Evolutionary conservation across 2,329 filamentous ascomycete genomes (phyloP).

Genomic region (Neophaeococcomyces aloes): DNA sequence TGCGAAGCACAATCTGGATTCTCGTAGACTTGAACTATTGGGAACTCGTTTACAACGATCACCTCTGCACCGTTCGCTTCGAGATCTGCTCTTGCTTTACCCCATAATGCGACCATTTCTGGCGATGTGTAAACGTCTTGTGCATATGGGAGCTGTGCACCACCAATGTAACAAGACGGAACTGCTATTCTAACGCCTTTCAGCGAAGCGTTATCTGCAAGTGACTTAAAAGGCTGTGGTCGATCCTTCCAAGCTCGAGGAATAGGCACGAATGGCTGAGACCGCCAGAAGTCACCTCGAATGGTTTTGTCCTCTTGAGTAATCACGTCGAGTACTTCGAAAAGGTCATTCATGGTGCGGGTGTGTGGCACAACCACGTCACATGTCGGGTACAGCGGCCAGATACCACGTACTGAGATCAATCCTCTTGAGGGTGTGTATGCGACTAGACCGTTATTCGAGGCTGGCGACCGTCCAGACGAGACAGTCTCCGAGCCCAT

Average conservation of each 20-base stretch:
- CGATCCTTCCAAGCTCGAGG: conserved; percentile 25
- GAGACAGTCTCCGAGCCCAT: conserved; percentile 48
- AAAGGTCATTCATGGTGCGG: conserved; percentile 41
- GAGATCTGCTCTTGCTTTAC: conserved; percentile 21
- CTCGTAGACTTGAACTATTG: conserved; percentile 26
- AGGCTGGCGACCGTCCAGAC: conserved; percentile 46
- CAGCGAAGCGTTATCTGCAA: conserved; percentile 21
- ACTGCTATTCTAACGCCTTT: conserved; percentile 27
- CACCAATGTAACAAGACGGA: conserved; percentile 25
- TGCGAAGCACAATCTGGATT: conserved; percentile 10
- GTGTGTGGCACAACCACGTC: conserved; percentile 47
- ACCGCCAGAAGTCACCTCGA: conserved; percentile 45
- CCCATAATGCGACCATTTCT: conserved; percentile 22
- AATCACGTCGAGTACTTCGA: conserved; percentile 41
- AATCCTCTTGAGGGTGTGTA: conserved; percentile 47
- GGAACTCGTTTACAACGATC: conserved; percentile 25
- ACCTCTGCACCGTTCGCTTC: conserved; percentile 26
- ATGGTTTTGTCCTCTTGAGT: conserved; percentile 33
- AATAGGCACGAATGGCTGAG: conserved; percentile 38
- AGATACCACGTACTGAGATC: conserved; percentile 43
- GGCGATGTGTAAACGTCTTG: conserved; percentile 4
- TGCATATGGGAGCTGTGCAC: not conserved
- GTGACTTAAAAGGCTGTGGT: conserved; percentile 25
- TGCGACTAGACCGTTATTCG: conserved; percentile 46
- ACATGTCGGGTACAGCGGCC: conserved; percentile 47